Base-by-base conservation (phyloP, 2,329 filamentous ascomycete species). In the Apiospora pterosperma region DNA sequence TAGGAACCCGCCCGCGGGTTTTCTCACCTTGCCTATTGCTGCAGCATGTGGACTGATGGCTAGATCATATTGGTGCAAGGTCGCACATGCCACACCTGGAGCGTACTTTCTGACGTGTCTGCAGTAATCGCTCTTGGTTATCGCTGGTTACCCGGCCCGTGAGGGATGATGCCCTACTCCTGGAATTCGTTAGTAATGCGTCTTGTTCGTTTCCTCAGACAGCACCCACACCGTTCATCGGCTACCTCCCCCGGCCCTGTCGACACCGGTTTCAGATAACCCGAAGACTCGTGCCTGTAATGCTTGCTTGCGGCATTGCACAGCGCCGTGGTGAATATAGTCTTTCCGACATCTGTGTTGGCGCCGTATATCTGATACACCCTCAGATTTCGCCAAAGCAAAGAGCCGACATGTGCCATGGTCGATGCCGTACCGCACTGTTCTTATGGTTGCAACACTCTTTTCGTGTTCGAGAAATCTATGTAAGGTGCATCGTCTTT, bases 331-430 rank as follows among this genome's bases (percentile, higher is more conserved):
- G 90, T 90, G 65, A 93, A 85, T 36, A 96, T 86, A 0, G 92
- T 96, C 81, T 96, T 96, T 68, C 92, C 92, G 31, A 96, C 91
- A 69, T 92, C 88, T 0, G 92, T 96, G 71, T 95, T 96, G 59
- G 92, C 91, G 34, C 92, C 92, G 72, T 91, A 96, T 41, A 96
- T 81, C 76, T 96, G 92, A 70, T 92, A 86, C 14, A 87, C 82
- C 66, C 88, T 86, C 63, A 94, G 81, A 10, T 85, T 86, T 66
- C 89, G 87, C 86, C 89, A 92, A 41, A 93, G 81, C 59, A 88
- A 81, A 62, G 88, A 84, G 59, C 86, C 82, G 62, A 88, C 77
- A 31, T 85, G 84, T 63, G 80, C 71, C 78, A 81, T 81, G 25
- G 6, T 28, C 25, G 25, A 52, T 52, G 11, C 36, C 58, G 25